Evolutionary conservation across 257 asterid species (phyloP).

Genomic region (Coffea canephora): DNA sequence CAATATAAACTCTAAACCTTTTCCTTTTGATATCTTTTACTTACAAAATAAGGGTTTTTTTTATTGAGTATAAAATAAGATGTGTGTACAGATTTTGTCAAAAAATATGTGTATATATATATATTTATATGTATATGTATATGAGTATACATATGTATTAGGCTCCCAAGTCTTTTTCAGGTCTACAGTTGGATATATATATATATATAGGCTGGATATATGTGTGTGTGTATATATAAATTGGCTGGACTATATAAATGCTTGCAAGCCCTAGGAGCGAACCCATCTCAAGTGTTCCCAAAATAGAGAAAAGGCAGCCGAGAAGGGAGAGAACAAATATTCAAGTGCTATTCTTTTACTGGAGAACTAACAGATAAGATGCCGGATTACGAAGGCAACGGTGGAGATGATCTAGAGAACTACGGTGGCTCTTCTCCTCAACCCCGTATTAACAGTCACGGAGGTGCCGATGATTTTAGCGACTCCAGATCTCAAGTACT

Average conservation of each 20-base stretch:
- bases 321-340: not conserved
- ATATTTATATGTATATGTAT: too few relatives aligned
- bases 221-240: too few relatives aligned
- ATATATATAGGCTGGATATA: too few relatives aligned
- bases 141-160: too few relatives aligned
- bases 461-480: slow-evolving; percentile 33
- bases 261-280: not conserved
- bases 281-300: not conserved
- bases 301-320: not conserved
- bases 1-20: too few relatives aligned
- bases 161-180: too few relatives aligned
- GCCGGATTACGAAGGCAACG: slow-evolving; percentile 42
- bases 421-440: slow-evolving; percentile 36
- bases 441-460: slow-evolving; percentile 28
- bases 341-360: not conserved
- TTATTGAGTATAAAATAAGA: too few relatives aligned
- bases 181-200: too few relatives aligned
- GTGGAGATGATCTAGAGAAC: slow-evolving; percentile 35
- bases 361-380: slow-evolving; percentile 9
- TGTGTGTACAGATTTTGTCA: too few relatives aligned
- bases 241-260: not conserved
- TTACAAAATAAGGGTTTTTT: too few relatives aligned
- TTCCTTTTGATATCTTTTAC: too few relatives aligned
- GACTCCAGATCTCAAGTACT: slow-evolving; percentile 49
- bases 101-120: too few relatives aligned